Evolutionary conservation across 2,329 filamentous ascomycete genomes (phyloP).

Genomic region (Fusarium sp.): DNA sequence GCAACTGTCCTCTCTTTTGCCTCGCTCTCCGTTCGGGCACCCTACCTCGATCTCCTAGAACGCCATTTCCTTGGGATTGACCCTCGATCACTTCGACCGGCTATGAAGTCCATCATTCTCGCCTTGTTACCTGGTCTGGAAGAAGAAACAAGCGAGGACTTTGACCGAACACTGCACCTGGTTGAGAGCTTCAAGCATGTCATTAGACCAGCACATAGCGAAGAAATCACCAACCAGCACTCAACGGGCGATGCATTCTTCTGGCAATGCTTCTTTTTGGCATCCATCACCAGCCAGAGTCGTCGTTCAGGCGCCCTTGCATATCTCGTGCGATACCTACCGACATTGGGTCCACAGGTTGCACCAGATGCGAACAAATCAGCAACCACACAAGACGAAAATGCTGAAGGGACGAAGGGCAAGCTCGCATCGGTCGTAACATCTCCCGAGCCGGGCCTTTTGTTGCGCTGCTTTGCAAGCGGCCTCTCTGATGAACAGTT

Average conservation of each 20-base stretch:
- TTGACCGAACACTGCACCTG: slow-evolving; percentile 84
- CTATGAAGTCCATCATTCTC: slow-evolving; percentile 89
- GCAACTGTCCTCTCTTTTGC: slow-evolving; percentile 93
- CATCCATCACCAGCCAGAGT: slow-evolving; percentile 88
- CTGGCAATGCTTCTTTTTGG: slow-evolving; percentile 97
- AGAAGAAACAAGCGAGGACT: slow-evolving; percentile 97
- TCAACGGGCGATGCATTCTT: slow-evolving; percentile 85
- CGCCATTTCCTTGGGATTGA: slow-evolving; percentile 80
- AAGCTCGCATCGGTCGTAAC: slow-evolving; percentile 75
- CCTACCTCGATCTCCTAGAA: slow-evolving; percentile 87
- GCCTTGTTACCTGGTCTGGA: slow-evolving; percentile 92
- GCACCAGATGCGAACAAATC: slow-evolving; percentile 14
- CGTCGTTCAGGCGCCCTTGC: slow-evolving; percentile 87
- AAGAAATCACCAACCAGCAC: slow-evolving; percentile 62
- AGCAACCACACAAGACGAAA: slow-evolving; percentile 15
- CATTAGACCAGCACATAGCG: slow-evolving; percentile 65
- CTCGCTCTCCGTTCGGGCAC: slow-evolving; percentile 87
- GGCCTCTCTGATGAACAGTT: slow-evolving; percentile 89
- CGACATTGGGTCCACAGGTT: slow-evolving; percentile 51
- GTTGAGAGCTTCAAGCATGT: slow-evolving; percentile 80
- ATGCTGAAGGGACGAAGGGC: slow-evolving; percentile 50
- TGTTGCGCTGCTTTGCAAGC: slow-evolving; percentile 91
- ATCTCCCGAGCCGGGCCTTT: slow-evolving; percentile 88
- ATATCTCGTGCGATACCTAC: slow-evolving; percentile 83
- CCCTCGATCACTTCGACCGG: slow-evolving; percentile 78